phyloP scores from a whole-genome alignment of 768 basidiomycete genomes.

The Tephrocybe sp. region DNA sequence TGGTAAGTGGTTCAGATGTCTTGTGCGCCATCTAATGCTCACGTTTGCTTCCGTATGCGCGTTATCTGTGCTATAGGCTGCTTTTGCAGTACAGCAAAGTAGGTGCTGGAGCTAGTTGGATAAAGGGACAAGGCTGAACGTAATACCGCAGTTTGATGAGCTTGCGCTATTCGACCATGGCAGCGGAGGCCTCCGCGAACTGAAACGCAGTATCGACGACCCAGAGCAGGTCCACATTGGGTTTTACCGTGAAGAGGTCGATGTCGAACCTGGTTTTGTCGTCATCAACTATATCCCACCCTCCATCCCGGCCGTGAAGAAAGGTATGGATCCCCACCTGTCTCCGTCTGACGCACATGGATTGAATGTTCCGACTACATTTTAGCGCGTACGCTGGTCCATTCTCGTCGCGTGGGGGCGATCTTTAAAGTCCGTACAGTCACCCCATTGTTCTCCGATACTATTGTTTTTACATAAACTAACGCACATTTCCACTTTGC shows the following conservation, averaged over 20 bases:
- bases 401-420: constrained; percentile 43
- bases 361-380: constrained; percentile 8
- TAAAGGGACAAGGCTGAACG: constrained; percentile 8
- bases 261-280: constrained; percentile 33
- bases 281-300: constrained; percentile 45
- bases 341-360: background rate
- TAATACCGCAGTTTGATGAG: constrained; percentile 30
- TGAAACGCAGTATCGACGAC: constrained; percentile 42
- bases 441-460: constrained; percentile 19
- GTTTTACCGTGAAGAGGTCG: constrained; percentile 42
- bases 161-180: constrained; percentile 39
- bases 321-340: constrained; percentile 21
- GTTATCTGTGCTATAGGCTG: constrained; percentile 9
- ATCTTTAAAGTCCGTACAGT: constrained; percentile 39
- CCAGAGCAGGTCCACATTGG: constrained; percentile 38
- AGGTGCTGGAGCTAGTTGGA: constrained; percentile 6
- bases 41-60: background rate
- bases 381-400: constrained; percentile 43
- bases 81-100: constrained; percentile 21
- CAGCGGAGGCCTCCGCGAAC: constrained; percentile 38
- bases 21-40: background rate
- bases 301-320: constrained; percentile 34
- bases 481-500: constrained; percentile 5
- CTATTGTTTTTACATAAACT: constrained; percentile 11
- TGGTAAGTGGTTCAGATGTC: constrained; percentile 8